Evolutionary conservation across 305 asterid genomes (phyloP).

Genomic region (Nicotiana rustica): DNA sequence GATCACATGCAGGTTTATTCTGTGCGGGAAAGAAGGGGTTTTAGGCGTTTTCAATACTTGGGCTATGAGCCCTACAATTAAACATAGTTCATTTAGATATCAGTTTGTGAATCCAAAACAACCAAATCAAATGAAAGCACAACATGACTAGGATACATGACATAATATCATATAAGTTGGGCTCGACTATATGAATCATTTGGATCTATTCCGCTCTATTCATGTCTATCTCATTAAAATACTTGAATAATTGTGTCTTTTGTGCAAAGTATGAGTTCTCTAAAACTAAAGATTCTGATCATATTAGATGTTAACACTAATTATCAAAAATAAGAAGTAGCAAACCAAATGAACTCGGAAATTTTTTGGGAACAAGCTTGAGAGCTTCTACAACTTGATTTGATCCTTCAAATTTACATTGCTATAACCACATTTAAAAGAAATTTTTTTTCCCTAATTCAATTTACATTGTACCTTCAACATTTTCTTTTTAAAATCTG

Average conservation of each 20-base stretch:
- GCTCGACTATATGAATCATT: not conserved
- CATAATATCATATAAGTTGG: not conserved
- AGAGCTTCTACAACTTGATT: not conserved
- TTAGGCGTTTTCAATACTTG: not conserved
- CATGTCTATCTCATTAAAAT: not conserved
- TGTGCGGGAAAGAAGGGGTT: not conserved
- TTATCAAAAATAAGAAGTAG: not conserved
- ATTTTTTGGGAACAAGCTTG: not conserved
- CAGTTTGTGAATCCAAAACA: slow-evolving; percentile 15
- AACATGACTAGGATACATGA: not conserved
- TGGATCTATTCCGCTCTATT: not conserved
- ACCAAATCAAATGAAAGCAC: not conserved
- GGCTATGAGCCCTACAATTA: not conserved
- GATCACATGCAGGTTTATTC: slow-evolving; percentile 19
- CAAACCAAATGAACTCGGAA: not conserved
- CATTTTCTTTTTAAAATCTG: not conserved
- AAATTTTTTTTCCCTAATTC: not conserved
- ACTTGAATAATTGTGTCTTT: not conserved
- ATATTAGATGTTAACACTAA: not conserved
- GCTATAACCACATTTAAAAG: not conserved
- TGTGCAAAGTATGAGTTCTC: slow-evolving; percentile 9
- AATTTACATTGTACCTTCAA: not conserved
- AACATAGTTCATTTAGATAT: not conserved
- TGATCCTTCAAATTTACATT: not conserved
- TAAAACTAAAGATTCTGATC: not conserved